Conservation (phyloP, 148 eudicot species). For the Diospyros lotus region DNA sequence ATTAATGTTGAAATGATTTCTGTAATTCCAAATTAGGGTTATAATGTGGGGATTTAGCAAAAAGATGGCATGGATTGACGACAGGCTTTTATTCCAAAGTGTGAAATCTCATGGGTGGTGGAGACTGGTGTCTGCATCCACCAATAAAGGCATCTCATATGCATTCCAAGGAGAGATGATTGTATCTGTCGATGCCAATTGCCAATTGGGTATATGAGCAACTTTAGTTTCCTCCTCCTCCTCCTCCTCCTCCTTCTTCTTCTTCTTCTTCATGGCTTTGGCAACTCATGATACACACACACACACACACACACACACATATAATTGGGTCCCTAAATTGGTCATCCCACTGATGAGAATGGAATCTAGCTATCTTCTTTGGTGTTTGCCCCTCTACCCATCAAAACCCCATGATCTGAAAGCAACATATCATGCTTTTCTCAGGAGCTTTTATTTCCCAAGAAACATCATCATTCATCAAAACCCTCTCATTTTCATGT, state of each 20-base stretch:
- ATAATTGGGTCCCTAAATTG: conserved; percentile 15
- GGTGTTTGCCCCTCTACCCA: not conserved
- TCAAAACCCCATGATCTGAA: conserved; percentile 14
- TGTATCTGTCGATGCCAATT: not conserved
- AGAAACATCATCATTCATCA: no score
- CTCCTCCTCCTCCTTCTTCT: not conserved
- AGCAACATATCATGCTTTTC: not conserved
- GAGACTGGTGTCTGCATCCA: conserved; percentile 16
- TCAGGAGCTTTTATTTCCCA: no score
- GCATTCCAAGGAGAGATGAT: conserved; percentile 15
- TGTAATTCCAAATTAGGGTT: no score
- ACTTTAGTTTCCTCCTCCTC: no score
- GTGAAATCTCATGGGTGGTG: conserved; percentile 8
- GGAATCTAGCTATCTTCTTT: conserved; percentile 18
- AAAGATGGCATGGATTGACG: no score
- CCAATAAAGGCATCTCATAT: not conserved
- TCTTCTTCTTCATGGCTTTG: not conserved
- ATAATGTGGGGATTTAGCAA: no score
- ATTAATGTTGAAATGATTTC: no score
- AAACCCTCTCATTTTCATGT: no score
- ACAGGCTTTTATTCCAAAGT: not conserved
- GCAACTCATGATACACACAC: no score
- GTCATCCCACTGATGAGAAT: conserved; percentile 18
- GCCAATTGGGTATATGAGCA: conserved; percentile 1
- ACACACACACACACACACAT: no score